Evolutionary conservation across 1,284 basidiomycete genomes (phyloP).

Genomic region (Cutaneotrichosporon sp.): DNA sequence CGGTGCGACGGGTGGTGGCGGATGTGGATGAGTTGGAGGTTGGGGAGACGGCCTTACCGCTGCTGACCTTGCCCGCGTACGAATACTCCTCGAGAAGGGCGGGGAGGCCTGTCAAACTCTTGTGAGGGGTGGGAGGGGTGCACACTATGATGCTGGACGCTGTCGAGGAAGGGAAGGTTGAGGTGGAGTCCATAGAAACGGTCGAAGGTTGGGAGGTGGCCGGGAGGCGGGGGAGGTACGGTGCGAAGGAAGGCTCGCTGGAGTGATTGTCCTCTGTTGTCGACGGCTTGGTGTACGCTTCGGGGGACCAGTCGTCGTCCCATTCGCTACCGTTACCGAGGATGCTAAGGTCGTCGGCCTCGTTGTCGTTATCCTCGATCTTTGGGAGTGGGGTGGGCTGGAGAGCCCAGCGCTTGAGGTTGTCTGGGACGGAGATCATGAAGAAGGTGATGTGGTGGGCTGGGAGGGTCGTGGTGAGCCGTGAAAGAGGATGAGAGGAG

Average conservation of each 20-base stretch:
- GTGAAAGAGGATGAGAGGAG: neutral
- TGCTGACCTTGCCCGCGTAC: neutral
- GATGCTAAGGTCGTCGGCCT: neutral
- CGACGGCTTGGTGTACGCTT: neutral
- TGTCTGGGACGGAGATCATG: neutral
- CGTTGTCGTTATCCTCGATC: neutral
- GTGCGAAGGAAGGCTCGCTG: neutral
- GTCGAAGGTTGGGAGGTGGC: neutral
- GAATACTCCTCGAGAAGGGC: neutral
- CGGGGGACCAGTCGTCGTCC: conserved; percentile 1
- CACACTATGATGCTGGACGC: neutral
- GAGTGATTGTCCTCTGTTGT: neutral
- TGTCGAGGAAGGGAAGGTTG: neutral
- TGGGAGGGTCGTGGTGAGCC: neutral
- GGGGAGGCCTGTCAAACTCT: neutral
- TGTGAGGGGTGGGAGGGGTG: neutral
- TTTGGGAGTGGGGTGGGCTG: neutral
- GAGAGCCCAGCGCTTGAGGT: neutral
- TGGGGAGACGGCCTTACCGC: neutral
- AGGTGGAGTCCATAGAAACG: neutral
- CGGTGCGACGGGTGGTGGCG: neutral
- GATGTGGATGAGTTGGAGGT: neutral
- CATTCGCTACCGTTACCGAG: neutral
- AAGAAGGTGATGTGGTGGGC: neutral
- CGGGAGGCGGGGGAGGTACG: neutral